phyloP scores from a whole-genome alignment of 2,329 filamentous ascomycete genomes.

The Mycogone perniciosa region DNA sequence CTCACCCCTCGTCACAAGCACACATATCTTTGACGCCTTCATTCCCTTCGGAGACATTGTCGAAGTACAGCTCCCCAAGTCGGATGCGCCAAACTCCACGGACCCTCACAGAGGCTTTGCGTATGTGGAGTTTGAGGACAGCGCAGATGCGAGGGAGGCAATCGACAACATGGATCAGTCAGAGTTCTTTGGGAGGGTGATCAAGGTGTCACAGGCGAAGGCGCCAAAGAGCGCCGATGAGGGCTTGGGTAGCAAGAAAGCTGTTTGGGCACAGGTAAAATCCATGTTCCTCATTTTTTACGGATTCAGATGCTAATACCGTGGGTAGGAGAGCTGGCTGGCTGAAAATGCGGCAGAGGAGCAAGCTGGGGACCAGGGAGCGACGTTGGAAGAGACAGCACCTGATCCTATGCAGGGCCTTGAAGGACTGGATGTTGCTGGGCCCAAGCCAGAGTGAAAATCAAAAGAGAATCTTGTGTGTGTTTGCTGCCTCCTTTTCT shows the following conservation, averaged over 20 bases:
- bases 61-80: constrained; percentile 84
- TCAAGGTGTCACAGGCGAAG: constrained; percentile 90
- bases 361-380: constrained; percentile 40
- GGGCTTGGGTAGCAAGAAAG: constrained; percentile 85
- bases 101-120: constrained; percentile 88
- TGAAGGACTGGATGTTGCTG: constrained; percentile 88
- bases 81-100: constrained; percentile 70
- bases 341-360: constrained; percentile 83
- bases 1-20: constrained; percentile 66
- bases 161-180: constrained; percentile 99
- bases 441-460: constrained; percentile 68
- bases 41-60: constrained; percentile 94
- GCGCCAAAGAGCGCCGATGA: constrained; percentile 83
- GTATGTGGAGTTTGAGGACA: constrained; percentile 88
- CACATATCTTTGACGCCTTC: constrained; percentile 82
- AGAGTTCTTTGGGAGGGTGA: constrained; percentile 84
- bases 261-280: constrained; percentile 91
- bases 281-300: constrained; percentile 1
- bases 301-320: constrained; percentile 4
- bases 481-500: constrained; percentile 19
- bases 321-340: constrained; percentile 77
- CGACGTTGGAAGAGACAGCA: constrained; percentile 40
- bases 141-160: constrained; percentile 82
- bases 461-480: neutral
- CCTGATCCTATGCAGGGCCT: constrained; percentile 94